These are phyloP conservation scores for Fusarium globosum DNA, from an alignment of 2,329 filamentous ascomycete species.

Conservation along the genomic window DNA sequence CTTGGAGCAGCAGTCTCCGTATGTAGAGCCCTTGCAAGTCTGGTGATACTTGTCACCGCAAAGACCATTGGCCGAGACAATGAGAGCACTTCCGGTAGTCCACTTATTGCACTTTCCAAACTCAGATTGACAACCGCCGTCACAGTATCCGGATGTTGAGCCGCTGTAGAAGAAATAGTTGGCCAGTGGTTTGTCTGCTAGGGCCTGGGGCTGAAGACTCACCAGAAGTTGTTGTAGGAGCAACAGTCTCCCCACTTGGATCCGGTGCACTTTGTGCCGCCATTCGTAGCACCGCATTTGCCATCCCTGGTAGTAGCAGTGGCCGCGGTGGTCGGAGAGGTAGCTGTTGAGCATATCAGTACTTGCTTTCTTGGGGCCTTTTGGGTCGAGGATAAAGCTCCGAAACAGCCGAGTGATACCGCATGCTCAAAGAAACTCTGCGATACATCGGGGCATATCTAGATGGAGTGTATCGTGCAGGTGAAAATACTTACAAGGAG, in stretches of 20 bases:
- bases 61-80: conserved; percentile 36
- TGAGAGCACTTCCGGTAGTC: conserved; percentile 2
- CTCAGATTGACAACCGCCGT: conserved; percentile 45
- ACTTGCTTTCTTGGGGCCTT: neutral
- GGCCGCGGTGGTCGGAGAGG: neutral
- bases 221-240: conserved; percentile 51
- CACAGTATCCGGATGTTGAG: conserved; percentile 43
- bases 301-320: conserved; percentile 43
- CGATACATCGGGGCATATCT: neutral
- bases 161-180: neutral
- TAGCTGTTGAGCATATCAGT: conserved; percentile 12
- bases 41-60: conserved; percentile 35
- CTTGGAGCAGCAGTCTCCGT: conserved; percentile 31
- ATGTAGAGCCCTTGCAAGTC: conserved; percentile 28
- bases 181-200: neutral
- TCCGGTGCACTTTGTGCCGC: conserved; percentile 46
- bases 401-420: neutral
- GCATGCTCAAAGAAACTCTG: neutral
- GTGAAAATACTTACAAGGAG: neutral
- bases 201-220: conserved; percentile 12
- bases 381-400: neutral
- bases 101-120: conserved; percentile 48
- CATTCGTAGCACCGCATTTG: conserved; percentile 48
- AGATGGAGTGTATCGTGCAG: neutral
- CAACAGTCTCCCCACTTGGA: conserved; percentile 53